Evolutionary conservation across 768 basidiomycete genomes (phyloP), one percentile per base, ranked within the genome.

Genomic region (Boletus subcaerulescens): DNA sequence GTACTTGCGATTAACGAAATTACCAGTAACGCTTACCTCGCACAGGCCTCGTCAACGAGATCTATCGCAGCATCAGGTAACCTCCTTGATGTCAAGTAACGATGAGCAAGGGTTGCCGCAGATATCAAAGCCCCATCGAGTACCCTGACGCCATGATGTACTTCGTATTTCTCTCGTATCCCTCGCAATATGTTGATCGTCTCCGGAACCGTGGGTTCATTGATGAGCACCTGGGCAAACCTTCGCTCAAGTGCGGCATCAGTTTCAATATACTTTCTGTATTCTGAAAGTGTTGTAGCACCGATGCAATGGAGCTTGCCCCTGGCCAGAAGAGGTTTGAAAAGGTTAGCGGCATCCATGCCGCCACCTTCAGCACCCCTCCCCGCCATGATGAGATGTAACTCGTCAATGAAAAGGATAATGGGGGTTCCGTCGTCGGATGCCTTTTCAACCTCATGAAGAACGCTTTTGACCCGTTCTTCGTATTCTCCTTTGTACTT

Each of bases 401-500:
- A 71, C 68, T 98, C 96, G 63, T 99, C 95, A 60, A 98, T 85
- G 79, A 98, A 98, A 36, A 99, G 83, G 58, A 98, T 92, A 63
- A 98, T 81, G 17, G 85, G 84, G 6, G 81, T 80, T 40, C 90
- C 87, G 29, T 90, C 84, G 24, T 88, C 84, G 0, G 86, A 76
- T 0, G 89, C 82, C 73, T 95, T 94, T 71, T 98, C 95, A 57
- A 98, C 86, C 73, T 98, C 96, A 69, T 87, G 86, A 53, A 99
- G 74, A 51, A 98, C 92, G 12, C 87, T 75, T 70, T 97, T 98
- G 74, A 98, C 85, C 39, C 95, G 89, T 69, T 98, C 95, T 73
- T 98, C 95, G 71, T 94, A 99, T 73, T 98, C 93, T 46, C 89
- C 96, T 67, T 94, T 95, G 77, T 93, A 94, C 68, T 89, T 89